These are phyloP conservation scores for Chlamydomonas sp. DNA, from an alignment of 139 green algal species.

Conservation along the genomic window DNA sequence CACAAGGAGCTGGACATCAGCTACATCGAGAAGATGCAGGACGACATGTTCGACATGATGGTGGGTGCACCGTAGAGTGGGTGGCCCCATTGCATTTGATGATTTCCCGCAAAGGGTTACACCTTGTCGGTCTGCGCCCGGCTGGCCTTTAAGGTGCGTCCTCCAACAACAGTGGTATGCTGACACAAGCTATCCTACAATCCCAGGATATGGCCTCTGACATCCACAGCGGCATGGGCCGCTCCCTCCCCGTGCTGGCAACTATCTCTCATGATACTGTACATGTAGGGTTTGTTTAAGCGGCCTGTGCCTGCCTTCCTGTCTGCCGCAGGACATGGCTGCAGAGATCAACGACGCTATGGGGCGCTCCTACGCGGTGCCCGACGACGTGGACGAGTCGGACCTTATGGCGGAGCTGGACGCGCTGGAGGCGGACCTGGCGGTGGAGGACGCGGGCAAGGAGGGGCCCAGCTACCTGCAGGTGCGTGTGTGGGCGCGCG, in stretches of 20 bases:
- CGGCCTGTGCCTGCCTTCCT: background rate
- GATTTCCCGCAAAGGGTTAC: no score
- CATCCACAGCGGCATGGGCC: no score
- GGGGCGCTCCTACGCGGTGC: constrained; percentile 86
- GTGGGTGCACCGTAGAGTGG: constrained; percentile 41
- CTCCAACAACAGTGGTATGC: no score
- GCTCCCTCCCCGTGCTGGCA: no score
- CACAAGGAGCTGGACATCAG: constrained; percentile 94
- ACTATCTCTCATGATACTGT: no score
- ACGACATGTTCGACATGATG: constrained; percentile 95
- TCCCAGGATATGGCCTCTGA: no score
- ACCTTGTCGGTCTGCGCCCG: no score
- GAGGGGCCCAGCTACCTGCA: constrained; percentile 81
- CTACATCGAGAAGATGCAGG: constrained; percentile 95
- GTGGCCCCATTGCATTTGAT: no score
- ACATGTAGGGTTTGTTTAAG: no score
- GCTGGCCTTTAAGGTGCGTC: no score
- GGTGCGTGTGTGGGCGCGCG: constrained; percentile 35
- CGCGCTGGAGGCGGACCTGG: constrained; percentile 83
- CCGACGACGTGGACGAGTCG: constrained; percentile 96
- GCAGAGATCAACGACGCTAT: constrained; percentile 95
- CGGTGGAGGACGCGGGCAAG: constrained; percentile 50
- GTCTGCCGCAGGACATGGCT: constrained; percentile 76
- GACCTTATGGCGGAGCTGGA: constrained; percentile 98
- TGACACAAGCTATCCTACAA: background rate